Evolutionary conservation across 192 early-diverging fungal species (phyloP).

Genomic region (Coemansia sp.): DNA sequence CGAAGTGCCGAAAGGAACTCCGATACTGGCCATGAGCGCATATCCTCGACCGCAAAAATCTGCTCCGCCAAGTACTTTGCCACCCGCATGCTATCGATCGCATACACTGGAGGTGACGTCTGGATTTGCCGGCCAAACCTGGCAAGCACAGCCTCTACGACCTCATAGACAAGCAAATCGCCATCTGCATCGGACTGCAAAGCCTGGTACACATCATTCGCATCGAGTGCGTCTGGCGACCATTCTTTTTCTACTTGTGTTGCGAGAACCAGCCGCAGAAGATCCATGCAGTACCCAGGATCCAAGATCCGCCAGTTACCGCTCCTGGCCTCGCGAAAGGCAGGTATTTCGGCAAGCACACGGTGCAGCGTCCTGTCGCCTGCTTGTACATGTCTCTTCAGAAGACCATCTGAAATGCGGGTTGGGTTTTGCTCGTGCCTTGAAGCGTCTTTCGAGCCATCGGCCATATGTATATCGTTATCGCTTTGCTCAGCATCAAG

Average conservation of each 20-base stretch:
- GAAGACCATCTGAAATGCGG: conserved; percentile 16
- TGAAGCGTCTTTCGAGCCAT: not conserved
- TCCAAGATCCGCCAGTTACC: conserved; percentile 39
- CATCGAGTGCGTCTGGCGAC: conserved; percentile 23
- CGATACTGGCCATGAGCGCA: conserved; percentile 35
- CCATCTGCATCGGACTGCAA: conserved; percentile 16
- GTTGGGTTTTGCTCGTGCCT: not conserved
- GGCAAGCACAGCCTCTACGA: conserved; percentile 32
- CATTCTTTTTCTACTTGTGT: conserved; percentile 44
- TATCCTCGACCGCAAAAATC: conserved; percentile 34
- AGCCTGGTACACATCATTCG: conserved; percentile 11
- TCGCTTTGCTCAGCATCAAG: not conserved
- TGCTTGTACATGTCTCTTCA: conserved; percentile 31
- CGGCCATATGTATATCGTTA: conserved; percentile 1
- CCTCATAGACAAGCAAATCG: conserved; percentile 16
- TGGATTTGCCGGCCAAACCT: conserved; percentile 13
- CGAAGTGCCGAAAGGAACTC: conserved; percentile 40
- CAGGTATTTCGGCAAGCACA: conserved; percentile 40
- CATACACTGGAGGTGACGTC: conserved; percentile 4
- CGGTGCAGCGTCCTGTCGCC: conserved; percentile 18
- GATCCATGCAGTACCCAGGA: conserved; percentile 34
- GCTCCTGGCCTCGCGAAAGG: conserved; percentile 22
- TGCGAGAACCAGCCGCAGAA: conserved; percentile 43
- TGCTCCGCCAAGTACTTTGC: conserved; percentile 43
- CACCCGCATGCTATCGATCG: conserved; percentile 28